Evolutionary conservation across 768 basidiomycete genomes (phyloP).

Genomic region (Termitomyces sp.): DNA sequence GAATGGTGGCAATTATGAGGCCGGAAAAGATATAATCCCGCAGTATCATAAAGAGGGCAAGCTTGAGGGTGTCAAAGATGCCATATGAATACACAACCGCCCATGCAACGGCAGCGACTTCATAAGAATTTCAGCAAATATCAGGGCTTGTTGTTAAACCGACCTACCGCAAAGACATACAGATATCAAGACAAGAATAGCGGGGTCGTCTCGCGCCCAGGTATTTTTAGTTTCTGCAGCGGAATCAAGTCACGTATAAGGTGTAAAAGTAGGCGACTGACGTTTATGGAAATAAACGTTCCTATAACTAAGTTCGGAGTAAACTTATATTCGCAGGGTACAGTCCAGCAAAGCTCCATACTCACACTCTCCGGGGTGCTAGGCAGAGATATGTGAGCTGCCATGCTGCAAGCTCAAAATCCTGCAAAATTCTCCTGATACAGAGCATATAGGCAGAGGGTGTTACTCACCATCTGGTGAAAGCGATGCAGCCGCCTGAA

Average conservation of each 20-base stretch:
- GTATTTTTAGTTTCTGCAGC: slow-evolving; percentile 90
- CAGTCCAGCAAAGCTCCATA: slow-evolving; percentile 15
- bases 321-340: slow-evolving; percentile 5
- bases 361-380: slow-evolving; percentile 86
- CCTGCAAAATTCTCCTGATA: slow-evolving; percentile 39
- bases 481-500: slow-evolving; percentile 77
- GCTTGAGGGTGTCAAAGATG: slow-evolving; percentile 45
- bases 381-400: slow-evolving; percentile 92
- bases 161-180: slow-evolving; percentile 68
- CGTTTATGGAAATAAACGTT: slow-evolving; percentile 99
- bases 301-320: slow-evolving; percentile 57
- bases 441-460: background rate
- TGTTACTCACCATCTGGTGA: slow-evolving; percentile 71
- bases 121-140: background rate
- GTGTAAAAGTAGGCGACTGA: slow-evolving; percentile 28
- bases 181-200: slow-evolving; percentile 82
- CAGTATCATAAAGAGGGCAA: slow-evolving; percentile 78
- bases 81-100: slow-evolving; percentile 73
- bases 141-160: background rate
- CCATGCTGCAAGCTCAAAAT: slow-evolving; percentile 96
- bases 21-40: slow-evolving; percentile 86
- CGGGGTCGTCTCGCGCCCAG: slow-evolving; percentile 97
- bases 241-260: background rate
- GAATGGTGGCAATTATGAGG: slow-evolving; percentile 61
- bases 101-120: slow-evolving; percentile 85